phyloP scores from a whole-genome alignment of 352 stramenopile species.

The Globisporangium sylvaticum region DNA sequence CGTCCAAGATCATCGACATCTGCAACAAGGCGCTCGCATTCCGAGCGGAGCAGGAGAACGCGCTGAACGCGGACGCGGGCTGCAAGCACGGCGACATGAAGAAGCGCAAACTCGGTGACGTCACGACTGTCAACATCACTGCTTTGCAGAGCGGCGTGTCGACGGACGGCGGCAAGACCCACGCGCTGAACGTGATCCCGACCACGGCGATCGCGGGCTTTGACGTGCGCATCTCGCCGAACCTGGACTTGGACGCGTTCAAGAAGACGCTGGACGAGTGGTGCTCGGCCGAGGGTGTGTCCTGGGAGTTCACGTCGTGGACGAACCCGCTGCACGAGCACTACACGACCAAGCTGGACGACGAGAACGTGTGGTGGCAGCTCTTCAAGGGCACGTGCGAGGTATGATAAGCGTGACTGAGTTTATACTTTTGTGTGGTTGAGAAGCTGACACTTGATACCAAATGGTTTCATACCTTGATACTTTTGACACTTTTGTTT shows the following conservation, averaged over 20 bases:
- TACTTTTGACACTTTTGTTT: neutral
- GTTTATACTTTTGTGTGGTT: neutral
- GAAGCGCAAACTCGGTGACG: slow-evolving; percentile 89
- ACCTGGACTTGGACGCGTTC: slow-evolving; percentile 78
- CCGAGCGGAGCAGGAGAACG: slow-evolving; percentile 84
- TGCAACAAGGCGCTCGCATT: slow-evolving; percentile 88
- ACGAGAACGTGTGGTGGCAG: slow-evolving; percentile 38
- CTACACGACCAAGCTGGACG: slow-evolving; percentile 45
- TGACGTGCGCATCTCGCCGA: slow-evolving; percentile 91
- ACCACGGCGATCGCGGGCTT: slow-evolving; percentile 84
- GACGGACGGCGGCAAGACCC: slow-evolving; percentile 71
- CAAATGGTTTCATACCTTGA: neutral
- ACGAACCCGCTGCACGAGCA: slow-evolving; percentile 45
- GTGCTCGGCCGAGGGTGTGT: slow-evolving; percentile 76
- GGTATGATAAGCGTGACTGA: neutral
- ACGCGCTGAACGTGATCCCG: slow-evolving; percentile 93
- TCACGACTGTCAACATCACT: slow-evolving; percentile 94
- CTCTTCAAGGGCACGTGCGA: slow-evolving; percentile 37
- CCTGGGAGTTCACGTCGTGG: slow-evolving; percentile 55
- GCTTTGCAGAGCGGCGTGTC: slow-evolving; percentile 86
- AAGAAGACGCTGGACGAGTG: slow-evolving; percentile 85
- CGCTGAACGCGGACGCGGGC: slow-evolving; percentile 58
- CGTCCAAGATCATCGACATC: slow-evolving; percentile 91
- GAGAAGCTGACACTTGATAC: neutral
- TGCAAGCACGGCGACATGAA: slow-evolving; percentile 93